These are phyloP conservation scores for Sporothrix inflata DNA, from an alignment of 2,329 filamentous ascomycete genomes.

Conservation along the genomic window DNA sequence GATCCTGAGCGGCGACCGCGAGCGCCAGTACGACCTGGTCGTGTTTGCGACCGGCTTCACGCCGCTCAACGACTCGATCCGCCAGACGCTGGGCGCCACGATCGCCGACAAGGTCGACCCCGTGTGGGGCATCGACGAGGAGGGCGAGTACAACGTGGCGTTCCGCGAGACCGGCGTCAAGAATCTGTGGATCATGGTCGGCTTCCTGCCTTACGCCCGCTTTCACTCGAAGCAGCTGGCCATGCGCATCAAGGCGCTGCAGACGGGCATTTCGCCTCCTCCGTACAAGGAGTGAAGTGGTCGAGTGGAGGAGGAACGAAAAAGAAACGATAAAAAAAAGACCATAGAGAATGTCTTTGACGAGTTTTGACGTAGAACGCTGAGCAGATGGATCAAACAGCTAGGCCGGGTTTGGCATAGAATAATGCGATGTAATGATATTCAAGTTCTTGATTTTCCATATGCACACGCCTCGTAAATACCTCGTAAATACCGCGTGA, in stretches of 20 bases:
- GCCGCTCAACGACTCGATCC: conserved; percentile 56
- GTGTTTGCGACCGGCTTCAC: conserved; percentile 54
- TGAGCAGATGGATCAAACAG: neutral
- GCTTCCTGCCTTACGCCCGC: conserved; percentile 42
- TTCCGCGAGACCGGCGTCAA: conserved; percentile 42
- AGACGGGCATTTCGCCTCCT: conserved; percentile 31
- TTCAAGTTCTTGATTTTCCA: neutral
- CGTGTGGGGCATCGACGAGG: conserved; percentile 53
- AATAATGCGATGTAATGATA: neutral
- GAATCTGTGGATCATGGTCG: conserved; percentile 46
- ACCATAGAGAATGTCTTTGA: neutral
- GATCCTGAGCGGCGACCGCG: conserved; percentile 40
- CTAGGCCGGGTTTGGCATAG: neutral
- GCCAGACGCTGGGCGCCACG: conserved; percentile 53
- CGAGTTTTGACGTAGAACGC: neutral
- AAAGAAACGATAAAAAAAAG: neutral
- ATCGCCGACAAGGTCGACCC: conserved; percentile 52
- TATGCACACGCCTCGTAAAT: neutral
- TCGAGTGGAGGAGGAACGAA: neutral
- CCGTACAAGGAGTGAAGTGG: conserved; percentile 30
- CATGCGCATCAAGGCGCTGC: conserved; percentile 40
- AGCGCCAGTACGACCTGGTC: conserved; percentile 46
- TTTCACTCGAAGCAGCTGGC: conserved; percentile 44
- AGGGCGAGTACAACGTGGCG: conserved; percentile 49
- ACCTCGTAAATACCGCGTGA: neutral